phyloP scores from a whole-genome alignment of 73 alveolate species.

The Loxodes magnus region DNA sequence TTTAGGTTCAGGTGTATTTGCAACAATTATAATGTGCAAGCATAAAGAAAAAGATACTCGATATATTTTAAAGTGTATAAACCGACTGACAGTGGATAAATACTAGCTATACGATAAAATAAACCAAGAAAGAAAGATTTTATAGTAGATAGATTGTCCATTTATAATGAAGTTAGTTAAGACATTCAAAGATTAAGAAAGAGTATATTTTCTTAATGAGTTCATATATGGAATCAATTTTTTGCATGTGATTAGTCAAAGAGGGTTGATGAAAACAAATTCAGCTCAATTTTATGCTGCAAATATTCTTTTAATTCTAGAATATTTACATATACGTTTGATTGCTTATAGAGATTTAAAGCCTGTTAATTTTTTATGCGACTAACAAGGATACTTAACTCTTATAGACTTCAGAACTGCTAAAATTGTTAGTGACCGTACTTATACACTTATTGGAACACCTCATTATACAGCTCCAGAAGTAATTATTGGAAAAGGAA shows the following conservation, averaged over 20 bases:
- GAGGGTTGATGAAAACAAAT: conserved; percentile 7
- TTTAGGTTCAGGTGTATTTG: conserved; percentile 40
- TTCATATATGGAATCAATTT: conserved; percentile 20
- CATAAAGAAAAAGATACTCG: conserved; percentile 15
- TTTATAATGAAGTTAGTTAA: conserved; percentile 15
- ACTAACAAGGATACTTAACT: neutral
- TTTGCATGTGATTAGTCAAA: conserved; percentile 26
- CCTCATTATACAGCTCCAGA: conserved; percentile 2
- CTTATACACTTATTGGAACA: neutral
- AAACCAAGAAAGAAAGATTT: conserved; percentile 16
- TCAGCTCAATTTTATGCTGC: neutral
- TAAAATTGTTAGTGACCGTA: neutral
- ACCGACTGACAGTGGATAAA: conserved; percentile 14
- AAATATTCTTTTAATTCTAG: neutral
- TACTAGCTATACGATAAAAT: conserved; percentile 9
- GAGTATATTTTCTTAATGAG: conserved; percentile 17
- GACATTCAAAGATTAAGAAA: conserved; percentile 5
- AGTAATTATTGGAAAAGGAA: neutral
- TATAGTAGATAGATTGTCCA: conserved; percentile 16
- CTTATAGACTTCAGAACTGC: neutral
- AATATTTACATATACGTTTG: too few species aligned
- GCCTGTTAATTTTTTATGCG: neutral
- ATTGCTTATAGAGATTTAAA: too few species aligned
- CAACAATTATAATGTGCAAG: conserved; percentile 3
- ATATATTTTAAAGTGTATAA: conserved; percentile 14